Evolutionary conservation across 768 basidiomycete species (phyloP).

Genomic region (Cystofilobasidium ferigula): DNA sequence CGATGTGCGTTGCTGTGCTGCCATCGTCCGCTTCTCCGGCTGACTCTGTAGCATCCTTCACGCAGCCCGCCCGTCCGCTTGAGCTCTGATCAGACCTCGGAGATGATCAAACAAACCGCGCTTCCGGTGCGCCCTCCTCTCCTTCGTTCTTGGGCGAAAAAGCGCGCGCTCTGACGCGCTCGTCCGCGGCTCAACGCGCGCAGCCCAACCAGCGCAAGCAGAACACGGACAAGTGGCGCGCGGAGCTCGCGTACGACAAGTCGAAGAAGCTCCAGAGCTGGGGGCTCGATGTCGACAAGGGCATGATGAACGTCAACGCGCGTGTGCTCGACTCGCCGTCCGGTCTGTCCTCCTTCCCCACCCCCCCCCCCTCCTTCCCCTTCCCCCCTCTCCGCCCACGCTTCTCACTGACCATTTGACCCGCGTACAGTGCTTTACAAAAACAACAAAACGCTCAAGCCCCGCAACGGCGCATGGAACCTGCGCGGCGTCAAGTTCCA

Average conservation of each 20-base stretch:
- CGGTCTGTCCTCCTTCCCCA: not conserved
- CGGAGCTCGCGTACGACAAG: constrained; percentile 31
- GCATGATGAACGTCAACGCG: constrained; percentile 33
- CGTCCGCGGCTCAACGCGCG: not conserved
- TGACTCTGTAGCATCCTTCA: no score
- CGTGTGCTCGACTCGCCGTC: constrained; percentile 34
- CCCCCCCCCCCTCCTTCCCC: no score
- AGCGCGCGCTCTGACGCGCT: not conserved
- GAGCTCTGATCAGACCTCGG: constrained; percentile 5
- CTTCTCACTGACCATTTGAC: no score
- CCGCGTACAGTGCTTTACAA: no score
- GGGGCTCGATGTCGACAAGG: constrained; percentile 34
- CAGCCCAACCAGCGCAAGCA: not conserved
- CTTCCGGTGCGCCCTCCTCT: not conserved
- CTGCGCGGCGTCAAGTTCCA: constrained; percentile 27
- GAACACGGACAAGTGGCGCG: constrained; percentile 33
- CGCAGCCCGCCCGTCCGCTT: constrained; percentile 7
- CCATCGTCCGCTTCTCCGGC: no score
- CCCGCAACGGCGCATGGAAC: constrained; percentile 34
- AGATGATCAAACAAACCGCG: constrained; percentile 15
- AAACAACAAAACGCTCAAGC: constrained; percentile 2
- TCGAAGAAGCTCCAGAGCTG: constrained; percentile 33
- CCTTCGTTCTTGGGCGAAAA: not conserved
- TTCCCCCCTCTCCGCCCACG: no score
- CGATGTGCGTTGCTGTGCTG: not conserved